Evolutionary conservation across 345 rosid genomes (phyloP).

Genomic region (Melaleuca quinquenervia): DNA sequence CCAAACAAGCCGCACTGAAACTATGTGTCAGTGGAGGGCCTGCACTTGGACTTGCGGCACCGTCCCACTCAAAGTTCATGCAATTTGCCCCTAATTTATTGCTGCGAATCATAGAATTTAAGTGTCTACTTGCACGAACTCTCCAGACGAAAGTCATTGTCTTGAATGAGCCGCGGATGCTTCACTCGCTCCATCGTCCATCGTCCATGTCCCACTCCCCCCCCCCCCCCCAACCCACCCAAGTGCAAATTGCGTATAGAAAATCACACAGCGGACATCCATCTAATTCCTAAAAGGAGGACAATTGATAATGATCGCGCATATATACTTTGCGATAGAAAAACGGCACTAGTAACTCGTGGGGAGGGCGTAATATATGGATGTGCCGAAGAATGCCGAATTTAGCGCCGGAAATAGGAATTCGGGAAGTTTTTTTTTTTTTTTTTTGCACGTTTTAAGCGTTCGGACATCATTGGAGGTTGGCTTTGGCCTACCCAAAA

Average conservation of each 20-base stretch:
- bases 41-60: neutral
- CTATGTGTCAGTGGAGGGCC: neutral
- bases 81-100: neutral
- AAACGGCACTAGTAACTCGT: neutral
- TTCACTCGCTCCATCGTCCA: neutral
- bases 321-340: neutral
- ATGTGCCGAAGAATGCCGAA: neutral
- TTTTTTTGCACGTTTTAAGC: neutral
- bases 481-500: neutral
- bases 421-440: neutral
- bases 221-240: neutral
- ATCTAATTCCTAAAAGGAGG: neutral
- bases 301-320: rapidly evolving
- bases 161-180: neutral
- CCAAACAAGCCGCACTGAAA: neutral
- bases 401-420: neutral
- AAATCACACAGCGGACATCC: neutral
- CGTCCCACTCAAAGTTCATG: neutral
- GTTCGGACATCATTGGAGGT: neutral
- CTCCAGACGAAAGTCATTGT: neutral
- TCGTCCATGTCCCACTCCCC: neutral
- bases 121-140: neutral
- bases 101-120: too few relatives aligned
- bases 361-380: too few relatives aligned
- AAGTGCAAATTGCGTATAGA: neutral